phyloP scores from a whole-genome alignment of 1,284 basidiomycete genomes.

The Hemileia vastatrix region DNA sequence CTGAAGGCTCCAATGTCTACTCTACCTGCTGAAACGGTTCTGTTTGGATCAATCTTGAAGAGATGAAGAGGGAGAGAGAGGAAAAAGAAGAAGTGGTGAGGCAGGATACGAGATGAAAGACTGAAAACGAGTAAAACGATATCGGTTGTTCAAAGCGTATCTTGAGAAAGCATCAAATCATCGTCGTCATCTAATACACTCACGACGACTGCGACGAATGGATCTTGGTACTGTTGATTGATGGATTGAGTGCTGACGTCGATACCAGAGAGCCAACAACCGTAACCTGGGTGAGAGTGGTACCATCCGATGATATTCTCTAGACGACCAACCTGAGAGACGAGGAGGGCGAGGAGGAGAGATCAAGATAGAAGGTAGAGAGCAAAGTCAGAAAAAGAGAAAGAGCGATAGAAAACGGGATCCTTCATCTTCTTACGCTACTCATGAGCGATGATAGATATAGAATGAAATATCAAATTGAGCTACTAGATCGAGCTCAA shows the following conservation, averaged over 20 bases:
- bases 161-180: too few relatives aligned
- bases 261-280: conserved; percentile 24
- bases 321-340: conserved; percentile 27
- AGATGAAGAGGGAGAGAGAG: too few relatives aligned
- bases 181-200: neutral
- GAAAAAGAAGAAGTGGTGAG: neutral
- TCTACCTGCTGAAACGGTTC: conserved; percentile 37
- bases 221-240: conserved; percentile 41
- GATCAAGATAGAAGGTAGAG: neutral
- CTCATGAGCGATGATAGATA: too few relatives aligned
- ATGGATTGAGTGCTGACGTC: conserved; percentile 36
- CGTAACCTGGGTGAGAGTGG: conserved; percentile 27
- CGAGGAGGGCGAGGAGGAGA: neutral
- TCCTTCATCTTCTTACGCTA: too few relatives aligned
- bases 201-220: conserved; percentile 41
- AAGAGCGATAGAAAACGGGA: too few relatives aligned
- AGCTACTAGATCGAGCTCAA: too few relatives aligned
- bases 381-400: too few relatives aligned
- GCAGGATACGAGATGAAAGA: neutral
- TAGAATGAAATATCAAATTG: too few relatives aligned
- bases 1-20: conserved; percentile 44
- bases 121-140: too few relatives aligned
- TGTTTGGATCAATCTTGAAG: conserved; percentile 43
- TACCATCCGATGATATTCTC: conserved; percentile 43
- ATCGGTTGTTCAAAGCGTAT: too few relatives aligned